Percentiles rank a stretch among this genome's conserved stretches.
phyloP scores from a whole-genome alignment of 169 alveolate species.

The Cryptosporidium parvum region DNA sequence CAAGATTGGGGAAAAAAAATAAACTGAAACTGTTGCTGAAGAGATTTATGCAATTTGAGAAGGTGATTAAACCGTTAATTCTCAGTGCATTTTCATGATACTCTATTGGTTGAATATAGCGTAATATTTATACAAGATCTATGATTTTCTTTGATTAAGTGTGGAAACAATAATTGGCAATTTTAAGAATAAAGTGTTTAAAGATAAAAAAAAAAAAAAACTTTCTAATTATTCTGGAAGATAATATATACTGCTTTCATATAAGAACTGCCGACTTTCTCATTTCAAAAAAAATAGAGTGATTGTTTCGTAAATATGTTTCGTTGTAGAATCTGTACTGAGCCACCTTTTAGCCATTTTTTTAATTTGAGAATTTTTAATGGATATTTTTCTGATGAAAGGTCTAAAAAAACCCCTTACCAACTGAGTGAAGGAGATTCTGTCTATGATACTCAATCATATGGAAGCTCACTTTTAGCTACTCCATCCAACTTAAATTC shows the following conservation, averaged over 20 bases:
- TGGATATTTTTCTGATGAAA: constrained; percentile 58
- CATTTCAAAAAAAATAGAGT: background rate
- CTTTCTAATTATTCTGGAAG: constrained; percentile 7
- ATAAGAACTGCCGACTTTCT: constrained; percentile 1
- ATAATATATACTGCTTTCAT: background rate
- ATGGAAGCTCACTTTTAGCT: constrained; percentile 67
- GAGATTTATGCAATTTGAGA: constrained; percentile 5
- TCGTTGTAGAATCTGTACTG: constrained; percentile 74
- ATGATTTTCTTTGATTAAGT: background rate
- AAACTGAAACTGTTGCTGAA: background rate
- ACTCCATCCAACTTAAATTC: constrained; percentile 54
- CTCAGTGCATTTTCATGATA: background rate
- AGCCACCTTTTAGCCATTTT: constrained; percentile 72
- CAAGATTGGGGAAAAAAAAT: background rate
- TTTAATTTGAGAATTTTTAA: constrained; percentile 63
- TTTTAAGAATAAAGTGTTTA: background rate
- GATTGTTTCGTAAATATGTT: constrained; percentile 28
- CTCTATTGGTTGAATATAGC: constrained; percentile 2
- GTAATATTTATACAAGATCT: background rate
- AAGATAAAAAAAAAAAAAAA: background rate
- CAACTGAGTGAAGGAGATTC: constrained; percentile 68
- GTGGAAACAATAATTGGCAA: background rate
- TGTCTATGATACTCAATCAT: constrained; percentile 60
- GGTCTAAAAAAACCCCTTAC: constrained; percentile 31
- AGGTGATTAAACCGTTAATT: background rate